These are phyloP conservation scores for Penicillium lividum DNA, from an alignment of 495 filamentous ascomycete species.

Conservation along the genomic window DNA sequence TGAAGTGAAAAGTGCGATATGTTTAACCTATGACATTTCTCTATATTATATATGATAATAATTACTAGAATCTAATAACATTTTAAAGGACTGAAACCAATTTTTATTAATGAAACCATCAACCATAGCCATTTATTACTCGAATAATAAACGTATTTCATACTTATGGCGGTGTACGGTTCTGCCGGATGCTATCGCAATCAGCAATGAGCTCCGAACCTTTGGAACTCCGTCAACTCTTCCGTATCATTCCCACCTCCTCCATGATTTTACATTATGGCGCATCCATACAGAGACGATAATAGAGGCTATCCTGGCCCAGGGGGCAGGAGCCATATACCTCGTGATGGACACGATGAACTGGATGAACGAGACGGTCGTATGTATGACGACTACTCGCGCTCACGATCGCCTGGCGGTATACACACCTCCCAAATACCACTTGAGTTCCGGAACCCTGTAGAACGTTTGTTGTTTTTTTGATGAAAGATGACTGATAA, in stretches of 20 bases:
- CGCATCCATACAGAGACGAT: constrained; percentile 34
- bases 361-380: constrained; percentile 44
- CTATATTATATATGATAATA: no score
- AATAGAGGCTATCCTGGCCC: constrained; percentile 30
- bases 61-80: no score
- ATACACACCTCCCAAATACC: constrained; percentile 44
- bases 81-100: no score
- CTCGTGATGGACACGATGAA: constrained; percentile 19
- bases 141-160: neutral
- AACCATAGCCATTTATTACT: neutral
- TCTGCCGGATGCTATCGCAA: constrained; percentile 18
- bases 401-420: constrained; percentile 50
- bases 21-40: no score
- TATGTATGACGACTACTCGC: constrained; percentile 53
- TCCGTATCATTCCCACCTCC: constrained; percentile 6
- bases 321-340: constrained; percentile 14
- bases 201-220: constrained; percentile 7
- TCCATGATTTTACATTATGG: constrained; percentile 30
- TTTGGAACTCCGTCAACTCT: constrained; percentile 11
- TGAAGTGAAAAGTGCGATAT: no score
- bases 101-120: no score
- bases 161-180: constrained; percentile 14
- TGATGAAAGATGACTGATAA: constrained; percentile 26
- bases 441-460: constrained; percentile 12
- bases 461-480: constrained; percentile 11